Percentiles rank a stretch among this genome's conserved stretches.
phyloP scores from a whole-genome alignment of 148 eudicot genomes.

The Silene conica region DNA sequence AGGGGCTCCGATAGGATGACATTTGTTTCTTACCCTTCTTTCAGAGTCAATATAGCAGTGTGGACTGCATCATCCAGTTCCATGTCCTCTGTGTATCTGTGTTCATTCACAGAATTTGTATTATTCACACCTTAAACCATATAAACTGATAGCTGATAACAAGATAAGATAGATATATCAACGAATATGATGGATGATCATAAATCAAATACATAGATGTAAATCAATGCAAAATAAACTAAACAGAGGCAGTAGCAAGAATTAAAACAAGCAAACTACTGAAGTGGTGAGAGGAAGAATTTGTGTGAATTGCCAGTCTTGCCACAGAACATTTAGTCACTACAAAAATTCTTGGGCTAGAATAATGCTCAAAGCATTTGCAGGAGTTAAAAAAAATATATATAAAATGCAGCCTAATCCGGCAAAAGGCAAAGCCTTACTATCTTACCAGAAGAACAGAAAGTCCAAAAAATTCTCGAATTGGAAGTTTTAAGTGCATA shows the following conservation, averaged over 20 bases:
- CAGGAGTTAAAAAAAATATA: not conserved
- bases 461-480: not conserved
- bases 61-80: constrained; percentile 98
- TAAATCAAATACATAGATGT: too few relatives aligned
- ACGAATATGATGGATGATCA: too few relatives aligned
- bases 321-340: too few relatives aligned
- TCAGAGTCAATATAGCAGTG: constrained; percentile 88
- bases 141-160: not conserved
- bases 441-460: not conserved
- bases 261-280: not conserved
- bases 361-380: too few relatives aligned
- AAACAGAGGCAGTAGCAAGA: not conserved
- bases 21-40: constrained; percentile 70
- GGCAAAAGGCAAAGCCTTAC: constrained; percentile 1
- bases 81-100: constrained; percentile 95
- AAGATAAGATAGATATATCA: not conserved
- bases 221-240: not conserved
- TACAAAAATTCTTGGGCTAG: too few relatives aligned
- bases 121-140: too few relatives aligned
- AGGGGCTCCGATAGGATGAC: not conserved
- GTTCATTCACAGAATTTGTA: constrained; percentile 13
- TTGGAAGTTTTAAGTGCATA: not conserved
- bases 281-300: not conserved
- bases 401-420: not conserved
- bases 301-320: not conserved